Base-by-base conservation (phyloP, 2,329 filamentous ascomycete species). In the Triangularia setosa region DNA sequence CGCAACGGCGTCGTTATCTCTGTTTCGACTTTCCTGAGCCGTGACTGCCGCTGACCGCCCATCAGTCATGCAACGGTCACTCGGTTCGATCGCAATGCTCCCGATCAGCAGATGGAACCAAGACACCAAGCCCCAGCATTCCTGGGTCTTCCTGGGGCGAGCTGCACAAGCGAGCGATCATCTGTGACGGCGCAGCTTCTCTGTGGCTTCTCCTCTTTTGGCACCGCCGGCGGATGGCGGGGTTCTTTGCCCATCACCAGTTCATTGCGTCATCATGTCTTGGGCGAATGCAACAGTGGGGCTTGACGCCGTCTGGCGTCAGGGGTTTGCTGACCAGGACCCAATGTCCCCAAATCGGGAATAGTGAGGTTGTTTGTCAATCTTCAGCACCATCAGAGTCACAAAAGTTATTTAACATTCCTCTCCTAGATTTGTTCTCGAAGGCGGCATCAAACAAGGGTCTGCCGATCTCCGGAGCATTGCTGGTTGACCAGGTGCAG, bases 261-360 rank as follows among this genome's bases (percentile, higher is more conserved):
- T 60, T 60, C 40, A 60, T 60, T 60, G 58, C 58, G 58, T 60
- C 58, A 60, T 60, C 35, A 27, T 60, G 58, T 60, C 58, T 60
- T 60, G 58, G 58, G 40, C 58, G 16, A 44, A 53, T 60, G 58
- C 58, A 28, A 60, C 58, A 53, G 58, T 60, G 58, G 58, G 58
- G 58, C 35, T 53, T 52, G 40, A 48, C 33, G 33, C 30, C 21
- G 18, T 21, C 8, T 21, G 57, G 3, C 33, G n/a, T 40, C 58
- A 60, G 58, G 58, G 58, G 58, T 28, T 21, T 30, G 58, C 23
- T 23, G 23, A 53, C 40, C 58, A 58, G 28, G 55, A n/a, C 21
- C 27, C 25, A 21, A 21, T 28, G 23, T 25, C 40, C n/a, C 57
- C 35, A 24, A 21, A 59, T 59, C 28, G 35, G 57, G 52, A 16